Conservation (phyloP, 1,139 yeast genomes). For the Pichiaceae sp. region DNA sequence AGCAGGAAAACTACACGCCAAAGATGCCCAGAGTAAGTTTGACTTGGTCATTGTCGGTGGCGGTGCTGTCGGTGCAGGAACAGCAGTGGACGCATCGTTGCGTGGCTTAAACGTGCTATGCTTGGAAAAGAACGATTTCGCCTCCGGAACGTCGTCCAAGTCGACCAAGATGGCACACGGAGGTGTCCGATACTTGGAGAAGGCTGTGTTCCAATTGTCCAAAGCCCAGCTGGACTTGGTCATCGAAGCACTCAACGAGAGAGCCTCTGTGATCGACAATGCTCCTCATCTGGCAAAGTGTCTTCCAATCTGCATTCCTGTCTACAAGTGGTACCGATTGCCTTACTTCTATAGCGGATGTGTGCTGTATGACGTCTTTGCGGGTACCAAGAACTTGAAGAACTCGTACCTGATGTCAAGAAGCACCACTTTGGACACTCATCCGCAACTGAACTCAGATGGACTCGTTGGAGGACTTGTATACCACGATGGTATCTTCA, state of each 20-base stretch:
- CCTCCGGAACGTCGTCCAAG: constrained; percentile 87
- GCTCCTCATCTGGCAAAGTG: constrained; percentile 90
- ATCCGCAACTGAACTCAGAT: constrained; percentile 80
- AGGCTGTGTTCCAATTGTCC: constrained; percentile 86
- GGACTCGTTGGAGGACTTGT: constrained; percentile 85
- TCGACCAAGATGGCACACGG: constrained; percentile 98
- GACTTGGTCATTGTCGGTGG: constrained; percentile 88
- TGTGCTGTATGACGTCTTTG: constrained; percentile 87
- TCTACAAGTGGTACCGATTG: constrained; percentile 91
- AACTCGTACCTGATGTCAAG: constrained; percentile 68
- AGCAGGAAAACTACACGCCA: constrained; percentile 6
- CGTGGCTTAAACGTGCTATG: constrained; percentile 86
- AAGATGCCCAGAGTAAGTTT: constrained; percentile 38
- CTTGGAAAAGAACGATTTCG: constrained; percentile 82
- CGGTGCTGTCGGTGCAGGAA: constrained; percentile 94
- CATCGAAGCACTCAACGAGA: constrained; percentile 87
- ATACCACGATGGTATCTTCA: constrained; percentile 92
- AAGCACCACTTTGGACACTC: constrained; percentile 60
- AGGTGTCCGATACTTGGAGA: constrained; percentile 91
- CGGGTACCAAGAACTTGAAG: constrained; percentile 82
- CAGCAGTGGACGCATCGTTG: constrained; percentile 86
- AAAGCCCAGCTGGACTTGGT: constrained; percentile 89
- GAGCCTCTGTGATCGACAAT: constrained; percentile 80
- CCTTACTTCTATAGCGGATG: constrained; percentile 93
- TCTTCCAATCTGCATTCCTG: constrained; percentile 91